Base-by-base conservation (phyloP, 2,329 filamentous ascomycete species). In the Verticillium nubilum region DNA sequence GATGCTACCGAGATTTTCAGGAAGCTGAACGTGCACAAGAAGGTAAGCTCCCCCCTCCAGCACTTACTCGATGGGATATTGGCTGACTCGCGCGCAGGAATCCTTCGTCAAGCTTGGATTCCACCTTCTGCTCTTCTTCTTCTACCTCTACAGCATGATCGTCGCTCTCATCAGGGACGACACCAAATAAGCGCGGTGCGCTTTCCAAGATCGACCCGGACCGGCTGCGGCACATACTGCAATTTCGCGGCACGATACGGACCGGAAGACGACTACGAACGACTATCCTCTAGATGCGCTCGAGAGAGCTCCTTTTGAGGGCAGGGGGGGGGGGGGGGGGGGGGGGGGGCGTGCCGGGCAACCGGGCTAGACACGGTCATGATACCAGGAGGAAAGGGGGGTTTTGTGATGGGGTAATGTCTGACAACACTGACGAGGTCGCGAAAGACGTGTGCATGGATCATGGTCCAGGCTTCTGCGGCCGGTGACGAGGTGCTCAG, bases 111-210 rank as follows among this genome's bases (percentile, higher is more conserved):
- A 99, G 82, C 91, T 99, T 52, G 95, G 94, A 59, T 99, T 99
- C 84, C 95, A 99, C 78, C 83, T 99, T 62, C 77, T 99, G 79
- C 97, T 99, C 92, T 99, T 99, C 86, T 99, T 99, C 87, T 99
- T 98, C 86, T 99, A 99, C 80, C 89, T 99, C 60, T 97, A 97
- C 86, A 96, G 91, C 88, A 96, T 95, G 91, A 95, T 95, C 68
- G 94, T 97, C 65, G 94, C 95, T 66, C 85, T 99, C 64, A 99
- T 99, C 81, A 88, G 90, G 72, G 95, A 98, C 76, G 95, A 99
- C 80, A 86, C 90, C 62, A 86, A 92, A 77, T 96, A 88, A 88
- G 59, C 19, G 52, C 52, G 4, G 5, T 29, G 19, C n/a, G 23
- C 27, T 53, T 28, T 29, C 19, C 42, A 47, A 25, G 25, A 28